These are phyloP conservation scores for Panaeolus papilionaceus DNA, from an alignment of 768 basidiomycete genomes.

Conservation along the genomic window DNA sequence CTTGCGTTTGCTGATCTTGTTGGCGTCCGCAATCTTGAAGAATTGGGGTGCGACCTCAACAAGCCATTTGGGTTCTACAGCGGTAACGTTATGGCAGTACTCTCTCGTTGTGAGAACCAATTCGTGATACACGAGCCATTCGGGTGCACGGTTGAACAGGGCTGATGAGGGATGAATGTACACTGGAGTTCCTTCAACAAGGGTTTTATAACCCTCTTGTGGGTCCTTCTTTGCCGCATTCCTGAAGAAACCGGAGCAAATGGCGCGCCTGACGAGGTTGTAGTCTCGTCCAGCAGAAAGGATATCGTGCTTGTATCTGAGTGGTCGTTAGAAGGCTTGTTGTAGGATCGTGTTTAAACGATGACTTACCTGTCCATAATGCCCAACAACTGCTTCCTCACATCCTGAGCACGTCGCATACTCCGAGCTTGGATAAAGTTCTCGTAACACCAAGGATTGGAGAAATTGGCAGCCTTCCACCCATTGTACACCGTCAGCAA, in stretches of 20 bases:
- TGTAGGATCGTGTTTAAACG: background rate
- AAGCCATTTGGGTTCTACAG: slow-evolving; percentile 98
- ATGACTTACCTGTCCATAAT: slow-evolving; percentile 93
- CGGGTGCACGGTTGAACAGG: slow-evolving; percentile 95
- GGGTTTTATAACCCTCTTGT: slow-evolving; percentile 97
- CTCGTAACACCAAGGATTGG: slow-evolving; percentile 99
- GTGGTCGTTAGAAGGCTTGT: slow-evolving; percentile 21
- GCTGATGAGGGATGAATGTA: slow-evolving; percentile 98
- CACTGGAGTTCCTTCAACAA: slow-evolving; percentile 97
- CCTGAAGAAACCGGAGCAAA: slow-evolving; percentile 97
- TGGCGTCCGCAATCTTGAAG: slow-evolving; percentile 97
- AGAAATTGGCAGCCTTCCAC: slow-evolving; percentile 96
- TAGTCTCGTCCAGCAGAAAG: slow-evolving; percentile 91
- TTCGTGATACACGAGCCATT: slow-evolving; percentile 97
- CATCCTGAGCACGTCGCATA: slow-evolving; percentile 97
- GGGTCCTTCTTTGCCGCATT: slow-evolving; percentile 99
- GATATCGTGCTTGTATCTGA: slow-evolving; percentile 96
- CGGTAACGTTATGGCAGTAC: slow-evolving; percentile 92
- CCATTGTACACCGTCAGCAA: slow-evolving; percentile 96
- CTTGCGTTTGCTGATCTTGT: slow-evolving; percentile 97
- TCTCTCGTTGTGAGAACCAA: slow-evolving; percentile 95
- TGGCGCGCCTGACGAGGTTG: slow-evolving; percentile 92
- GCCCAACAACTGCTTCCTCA: slow-evolving; percentile 94
- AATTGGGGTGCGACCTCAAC: slow-evolving; percentile 98
- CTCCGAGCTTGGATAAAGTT: slow-evolving; percentile 98